These are phyloP conservation scores for Verticillium nonalfalfae DNA, from an alignment of 2,329 filamentous ascomycete genomes.

Conservation along the genomic window DNA sequence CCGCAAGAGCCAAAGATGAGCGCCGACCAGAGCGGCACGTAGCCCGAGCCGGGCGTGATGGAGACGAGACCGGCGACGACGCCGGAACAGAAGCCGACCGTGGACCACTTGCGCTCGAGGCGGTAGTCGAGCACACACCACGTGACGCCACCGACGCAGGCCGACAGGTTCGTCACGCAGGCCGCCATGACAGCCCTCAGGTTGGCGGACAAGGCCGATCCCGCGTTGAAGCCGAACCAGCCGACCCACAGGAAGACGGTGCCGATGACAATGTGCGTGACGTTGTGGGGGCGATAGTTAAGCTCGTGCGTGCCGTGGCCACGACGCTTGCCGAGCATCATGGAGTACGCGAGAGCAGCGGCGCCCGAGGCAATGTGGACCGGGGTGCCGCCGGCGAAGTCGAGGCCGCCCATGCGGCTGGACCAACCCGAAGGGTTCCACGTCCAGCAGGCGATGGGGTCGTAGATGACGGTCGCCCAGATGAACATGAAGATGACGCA, in stretches of 20 bases:
- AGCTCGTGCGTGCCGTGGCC: slow-evolving; percentile 83
- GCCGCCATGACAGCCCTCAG: slow-evolving; percentile 82
- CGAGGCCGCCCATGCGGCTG: slow-evolving; percentile 70
- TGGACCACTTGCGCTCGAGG: slow-evolving; percentile 86
- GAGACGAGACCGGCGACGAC: slow-evolving; percentile 82
- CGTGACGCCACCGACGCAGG: slow-evolving; percentile 77
- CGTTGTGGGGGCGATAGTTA: slow-evolving; percentile 89
- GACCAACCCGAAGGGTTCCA: slow-evolving; percentile 85
- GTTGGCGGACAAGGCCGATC: slow-evolving; percentile 75
- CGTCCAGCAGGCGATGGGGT: slow-evolving; percentile 91
- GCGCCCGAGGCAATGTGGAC: slow-evolving; percentile 82
- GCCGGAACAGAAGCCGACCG: slow-evolving; percentile 87
- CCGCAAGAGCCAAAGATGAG: slow-evolving; percentile 73
- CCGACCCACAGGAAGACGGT: slow-evolving; percentile 94
- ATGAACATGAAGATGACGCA: slow-evolving; percentile 90
- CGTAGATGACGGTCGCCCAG: slow-evolving; percentile 86
- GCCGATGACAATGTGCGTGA: slow-evolving; percentile 85
- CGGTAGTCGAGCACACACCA: slow-evolving; percentile 89
- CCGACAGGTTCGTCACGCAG: slow-evolving; percentile 78
- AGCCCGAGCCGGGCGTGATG: slow-evolving; percentile 80
- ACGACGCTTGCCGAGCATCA: slow-evolving; percentile 81
- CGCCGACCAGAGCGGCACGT: slow-evolving; percentile 77
- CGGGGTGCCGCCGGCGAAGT: slow-evolving; percentile 86
- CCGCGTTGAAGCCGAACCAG: slow-evolving; percentile 94
- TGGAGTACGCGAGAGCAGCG: slow-evolving; percentile 81